phyloP scores from a whole-genome alignment of 495 filamentous ascomycete species.

The Tuber magnatum region DNA sequence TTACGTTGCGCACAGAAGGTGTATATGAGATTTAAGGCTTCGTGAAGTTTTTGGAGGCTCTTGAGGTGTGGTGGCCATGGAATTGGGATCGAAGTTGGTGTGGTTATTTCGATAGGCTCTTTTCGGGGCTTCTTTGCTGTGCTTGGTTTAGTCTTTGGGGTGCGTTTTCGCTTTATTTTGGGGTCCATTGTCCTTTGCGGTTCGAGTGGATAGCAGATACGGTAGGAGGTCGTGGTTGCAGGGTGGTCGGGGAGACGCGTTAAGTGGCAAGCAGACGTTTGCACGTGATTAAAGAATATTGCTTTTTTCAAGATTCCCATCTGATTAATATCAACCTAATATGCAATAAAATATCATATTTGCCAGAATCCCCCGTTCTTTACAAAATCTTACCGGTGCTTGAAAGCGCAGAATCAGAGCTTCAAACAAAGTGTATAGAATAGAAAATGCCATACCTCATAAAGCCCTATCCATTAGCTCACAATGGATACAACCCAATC shows the following conservation, averaged over 20 bases:
- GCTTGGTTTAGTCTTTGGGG: conserved; percentile 4
- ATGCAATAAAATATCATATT: neutral
- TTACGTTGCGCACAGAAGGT: conserved; percentile 85
- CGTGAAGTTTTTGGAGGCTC: conserved; percentile 65
- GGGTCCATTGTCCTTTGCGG: neutral
- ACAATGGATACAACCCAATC: too few relatives aligned
- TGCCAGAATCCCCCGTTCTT: neutral
- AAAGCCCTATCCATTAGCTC: too few relatives aligned
- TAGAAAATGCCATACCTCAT: too few relatives aligned
- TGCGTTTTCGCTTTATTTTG: conserved; percentile 26
- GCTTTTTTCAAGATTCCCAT: neutral
- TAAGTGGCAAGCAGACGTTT: neutral
- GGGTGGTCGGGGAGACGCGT: neutral
- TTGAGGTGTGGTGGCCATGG: conserved; percentile 73
- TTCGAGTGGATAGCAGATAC: neutral
- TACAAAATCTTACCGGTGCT: neutral
- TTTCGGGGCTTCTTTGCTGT: conserved; percentile 18
- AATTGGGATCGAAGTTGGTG: conserved; percentile 36
- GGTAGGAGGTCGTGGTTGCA: neutral
- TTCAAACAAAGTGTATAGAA: too few relatives aligned
- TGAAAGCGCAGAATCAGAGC: too few relatives aligned
- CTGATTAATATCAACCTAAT: neutral
- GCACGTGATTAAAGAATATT: neutral
- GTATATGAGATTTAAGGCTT: conserved; percentile 82
- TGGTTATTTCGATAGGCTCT: conserved; percentile 19